Conservation (phyloP, 2,329 filamentous ascomycete species). For the Exophiala calicioides region DNA sequence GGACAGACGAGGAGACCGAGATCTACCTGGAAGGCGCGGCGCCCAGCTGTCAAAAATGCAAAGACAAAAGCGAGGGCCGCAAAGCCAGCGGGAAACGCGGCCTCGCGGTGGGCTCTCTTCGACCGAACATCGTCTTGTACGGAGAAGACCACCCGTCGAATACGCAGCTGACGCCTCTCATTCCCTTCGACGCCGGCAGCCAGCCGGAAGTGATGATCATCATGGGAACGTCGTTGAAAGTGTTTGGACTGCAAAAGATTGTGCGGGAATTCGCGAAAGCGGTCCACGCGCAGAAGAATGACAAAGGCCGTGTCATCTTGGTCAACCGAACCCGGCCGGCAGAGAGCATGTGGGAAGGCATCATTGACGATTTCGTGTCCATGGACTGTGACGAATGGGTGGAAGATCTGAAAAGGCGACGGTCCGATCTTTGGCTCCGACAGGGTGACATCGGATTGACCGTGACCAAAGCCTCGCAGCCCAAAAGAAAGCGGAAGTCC, state of each 20-base stretch:
- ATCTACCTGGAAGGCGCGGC: slow-evolving; percentile 60
- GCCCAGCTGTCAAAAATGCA: slow-evolving; percentile 67
- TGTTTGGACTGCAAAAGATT: slow-evolving; percentile 71
- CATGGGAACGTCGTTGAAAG: slow-evolving; percentile 69
- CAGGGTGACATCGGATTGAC: slow-evolving; percentile 34
- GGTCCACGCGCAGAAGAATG: slow-evolving; percentile 61
- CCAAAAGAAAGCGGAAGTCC: slow-evolving; percentile 30
- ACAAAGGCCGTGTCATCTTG: slow-evolving; percentile 66
- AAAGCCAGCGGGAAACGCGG: slow-evolving; percentile 67
- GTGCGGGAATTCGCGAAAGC: slow-evolving; percentile 71
- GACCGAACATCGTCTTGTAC: slow-evolving; percentile 73
- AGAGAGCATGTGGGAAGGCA: slow-evolving; percentile 70
- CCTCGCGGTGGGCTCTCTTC: slow-evolving; percentile 66
- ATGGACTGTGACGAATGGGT: slow-evolving; percentile 78
- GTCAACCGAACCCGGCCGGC: slow-evolving; percentile 72
- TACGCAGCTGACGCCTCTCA: slow-evolving; percentile 66
- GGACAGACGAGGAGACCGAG: slow-evolving; percentile 53
- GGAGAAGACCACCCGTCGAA: slow-evolving; percentile 71
- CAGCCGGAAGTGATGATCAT: slow-evolving; percentile 69
- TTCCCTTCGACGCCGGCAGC: slow-evolving; percentile 66
- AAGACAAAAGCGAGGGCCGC: slow-evolving; percentile 61
- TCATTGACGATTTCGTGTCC: slow-evolving; percentile 73
- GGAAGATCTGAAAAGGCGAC: slow-evolving; percentile 59
- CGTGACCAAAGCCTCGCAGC: slow-evolving; percentile 26
- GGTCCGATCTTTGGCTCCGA: slow-evolving; percentile 59